phyloP scores from a whole-genome alignment of 1,284 basidiomycete genomes.

The Phlebopus sp. region DNA sequence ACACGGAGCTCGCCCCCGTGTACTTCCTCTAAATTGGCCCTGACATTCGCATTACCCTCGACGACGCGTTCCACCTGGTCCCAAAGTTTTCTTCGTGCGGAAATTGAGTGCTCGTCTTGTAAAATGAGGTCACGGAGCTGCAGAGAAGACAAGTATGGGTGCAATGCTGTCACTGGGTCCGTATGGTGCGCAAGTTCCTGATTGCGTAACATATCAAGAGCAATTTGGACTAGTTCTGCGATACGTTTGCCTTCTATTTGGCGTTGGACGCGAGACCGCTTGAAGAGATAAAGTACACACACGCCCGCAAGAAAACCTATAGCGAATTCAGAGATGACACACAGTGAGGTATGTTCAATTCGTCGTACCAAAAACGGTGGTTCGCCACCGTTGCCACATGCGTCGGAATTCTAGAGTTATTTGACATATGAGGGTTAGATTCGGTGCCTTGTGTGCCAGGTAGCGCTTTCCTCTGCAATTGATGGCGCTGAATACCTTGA shows the following conservation, averaged over 20 bases:
- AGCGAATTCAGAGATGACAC: slow-evolving; percentile 19
- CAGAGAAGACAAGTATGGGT: slow-evolving; percentile 82
- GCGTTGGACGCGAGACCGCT: slow-evolving; percentile 48
- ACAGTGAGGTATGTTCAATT: slow-evolving; percentile 11
- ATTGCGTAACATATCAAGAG: slow-evolving; percentile 79
- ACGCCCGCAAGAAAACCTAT: slow-evolving; percentile 35
- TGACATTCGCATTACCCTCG: slow-evolving; percentile 93
- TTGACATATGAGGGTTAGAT: slow-evolving; percentile 70
- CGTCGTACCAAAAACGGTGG: slow-evolving; percentile 61
- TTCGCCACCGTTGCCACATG: slow-evolving; percentile 68
- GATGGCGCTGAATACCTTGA: slow-evolving; percentile 20
- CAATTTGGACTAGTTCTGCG: slow-evolving; percentile 74
- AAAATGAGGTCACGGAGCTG: slow-evolving; percentile 91
- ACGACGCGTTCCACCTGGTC: slow-evolving; percentile 82
- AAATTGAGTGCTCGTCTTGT: slow-evolving; percentile 75
- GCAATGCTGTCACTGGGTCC: slow-evolving; percentile 77
- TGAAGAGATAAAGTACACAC: slow-evolving; percentile 35
- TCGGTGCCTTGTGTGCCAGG: slow-evolving; percentile 72
- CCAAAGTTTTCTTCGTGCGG: slow-evolving; percentile 77
- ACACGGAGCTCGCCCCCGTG: slow-evolving; percentile 84
- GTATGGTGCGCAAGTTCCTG: slow-evolving; percentile 84
- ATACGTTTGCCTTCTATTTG: slow-evolving; percentile 69
- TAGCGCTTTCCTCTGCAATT: slow-evolving; percentile 64
- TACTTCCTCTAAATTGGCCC: slow-evolving; percentile 84
- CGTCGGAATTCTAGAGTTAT: slow-evolving; percentile 68